Evolutionary conservation across 192 early-diverging fungal species (phyloP), one percentile per base, ranked within the genome.

Genomic region (Pilobolus umbonatus): DNA sequence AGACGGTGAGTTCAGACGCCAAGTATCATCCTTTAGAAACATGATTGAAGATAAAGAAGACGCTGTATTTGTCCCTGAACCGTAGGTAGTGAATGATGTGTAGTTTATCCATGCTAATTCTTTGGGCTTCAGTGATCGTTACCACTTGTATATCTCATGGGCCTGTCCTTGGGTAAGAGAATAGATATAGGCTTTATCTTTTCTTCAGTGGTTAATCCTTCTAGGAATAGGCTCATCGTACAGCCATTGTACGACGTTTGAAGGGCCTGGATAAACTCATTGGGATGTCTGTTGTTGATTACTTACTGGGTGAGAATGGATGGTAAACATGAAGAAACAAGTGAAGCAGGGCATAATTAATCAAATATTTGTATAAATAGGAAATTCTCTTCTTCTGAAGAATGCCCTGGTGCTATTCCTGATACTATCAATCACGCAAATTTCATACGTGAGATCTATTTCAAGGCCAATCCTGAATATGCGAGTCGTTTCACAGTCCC

Each of bases 241-340:
- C 92, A 9, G 68, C 88, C 19, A 84, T 96, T 43, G 92, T 93
- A 8, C 85, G 93, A 56, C 77, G 81, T n/a, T 72, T 98, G 39
- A 97, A 97, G 75, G 93, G 93, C 0, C 83, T 98, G 24, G 84
- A 95, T 51, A 67, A 83, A 45, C 48, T 92, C 39, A 94, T 98
- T 55, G 76, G 84, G 8, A 56, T 96, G 8, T 87, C 89, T n/a
- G 90, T 87, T 8, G 94, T 98, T 12, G 78, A 94, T 75, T 90
- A 82, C 68, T 69, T 88, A 44, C 63, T 98, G 77, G 80, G 77
- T 1, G 78, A 80, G 31, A 81, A 89, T 2, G 92, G 92, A 22
- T 94, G 93, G 92, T 67, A 46, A 67, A 26, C 10, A n/a, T 38
- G 36, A 5, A 7, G 15, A 54, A 34, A 38, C 9, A 9, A 3